Evolutionary conservation across 2,329 filamentous ascomycete genomes (phyloP).

Genomic region (Claviceps sp.): DNA sequence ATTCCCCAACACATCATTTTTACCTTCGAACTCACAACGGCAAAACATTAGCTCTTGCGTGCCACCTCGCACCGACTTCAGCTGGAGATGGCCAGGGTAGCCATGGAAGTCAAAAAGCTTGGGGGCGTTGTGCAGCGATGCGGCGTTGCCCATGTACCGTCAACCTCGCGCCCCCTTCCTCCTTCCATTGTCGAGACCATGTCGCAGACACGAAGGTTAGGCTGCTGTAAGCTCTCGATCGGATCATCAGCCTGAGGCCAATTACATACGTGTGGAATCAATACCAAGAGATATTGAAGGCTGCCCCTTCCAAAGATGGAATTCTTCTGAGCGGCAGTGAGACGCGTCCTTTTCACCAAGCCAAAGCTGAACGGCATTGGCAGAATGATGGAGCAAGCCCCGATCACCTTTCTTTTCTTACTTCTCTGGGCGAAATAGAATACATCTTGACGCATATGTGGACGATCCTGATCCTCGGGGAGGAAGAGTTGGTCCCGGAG

Average conservation of each 20-base stretch:
- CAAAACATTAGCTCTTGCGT: neutral
- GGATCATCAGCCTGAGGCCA: neutral
- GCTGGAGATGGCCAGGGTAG: neutral
- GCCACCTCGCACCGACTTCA: neutral
- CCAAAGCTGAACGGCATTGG: neutral
- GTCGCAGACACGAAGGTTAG: neutral
- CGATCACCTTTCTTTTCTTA: neutral
- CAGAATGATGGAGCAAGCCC: neutral
- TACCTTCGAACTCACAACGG: too few relatives aligned
- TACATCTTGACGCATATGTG: neutral
- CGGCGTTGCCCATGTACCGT: neutral
- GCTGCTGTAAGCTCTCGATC: neutral
- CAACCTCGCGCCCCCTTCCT: neutral
- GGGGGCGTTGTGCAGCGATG: neutral
- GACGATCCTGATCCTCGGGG: neutral
- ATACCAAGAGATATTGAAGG: neutral
- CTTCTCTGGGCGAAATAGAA: neutral
- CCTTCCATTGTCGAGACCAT: neutral
- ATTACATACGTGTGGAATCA: neutral
- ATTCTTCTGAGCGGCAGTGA: neutral
- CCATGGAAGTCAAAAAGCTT: neutral
- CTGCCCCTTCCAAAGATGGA: neutral
- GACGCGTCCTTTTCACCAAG: neutral
- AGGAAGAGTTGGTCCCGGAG: neutral
- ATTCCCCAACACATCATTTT: too few relatives aligned